Evolutionary conservation across 2,329 filamentous ascomycete genomes (phyloP).

Genomic region (Colletotrichum cuscutae): DNA sequence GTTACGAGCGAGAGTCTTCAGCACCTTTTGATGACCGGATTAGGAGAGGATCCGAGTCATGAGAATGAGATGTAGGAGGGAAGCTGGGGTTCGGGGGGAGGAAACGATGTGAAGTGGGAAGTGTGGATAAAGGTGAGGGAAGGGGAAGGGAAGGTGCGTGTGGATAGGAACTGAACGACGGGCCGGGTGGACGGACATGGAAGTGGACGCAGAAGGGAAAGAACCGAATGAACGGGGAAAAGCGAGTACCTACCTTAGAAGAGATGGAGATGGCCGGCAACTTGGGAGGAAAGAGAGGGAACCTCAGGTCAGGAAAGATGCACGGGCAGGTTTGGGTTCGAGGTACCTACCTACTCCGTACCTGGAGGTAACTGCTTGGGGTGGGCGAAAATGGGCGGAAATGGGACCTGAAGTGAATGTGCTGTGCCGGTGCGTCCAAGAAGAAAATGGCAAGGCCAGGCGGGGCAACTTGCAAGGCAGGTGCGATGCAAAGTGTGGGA

Average conservation of each 20-base stretch:
- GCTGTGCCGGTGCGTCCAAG: not conserved
- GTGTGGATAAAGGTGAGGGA: conserved; percentile 23
- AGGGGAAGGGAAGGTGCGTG: conserved; percentile 9
- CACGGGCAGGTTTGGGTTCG: conserved; percentile 2
- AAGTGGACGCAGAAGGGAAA: not conserved
- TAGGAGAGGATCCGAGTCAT: conserved; percentile 27
- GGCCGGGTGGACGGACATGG: conserved; percentile 2
- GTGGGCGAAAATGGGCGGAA: not conserved
- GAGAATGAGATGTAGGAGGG: conserved; percentile 16
- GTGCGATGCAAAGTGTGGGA: not conserved
- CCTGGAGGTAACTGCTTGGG: not conserved
- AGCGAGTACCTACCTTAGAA: not conserved
- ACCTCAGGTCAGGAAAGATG: not conserved
- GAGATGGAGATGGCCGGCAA: not conserved
- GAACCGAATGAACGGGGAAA: not conserved
- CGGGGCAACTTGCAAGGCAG: not conserved
- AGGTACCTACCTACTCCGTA: not conserved
- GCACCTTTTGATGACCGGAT: conserved; percentile 11
- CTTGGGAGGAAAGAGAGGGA: not conserved
- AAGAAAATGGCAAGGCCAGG: not conserved
- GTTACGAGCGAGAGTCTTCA: not conserved
- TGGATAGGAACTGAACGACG: not conserved
- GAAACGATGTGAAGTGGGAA: conserved; percentile 27
- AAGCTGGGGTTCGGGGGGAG: conserved; percentile 23
- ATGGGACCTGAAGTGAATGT: not conserved